Evolutionary conservation across 768 basidiomycete species (phyloP).

Genomic region (Clavaria fumosa): DNA sequence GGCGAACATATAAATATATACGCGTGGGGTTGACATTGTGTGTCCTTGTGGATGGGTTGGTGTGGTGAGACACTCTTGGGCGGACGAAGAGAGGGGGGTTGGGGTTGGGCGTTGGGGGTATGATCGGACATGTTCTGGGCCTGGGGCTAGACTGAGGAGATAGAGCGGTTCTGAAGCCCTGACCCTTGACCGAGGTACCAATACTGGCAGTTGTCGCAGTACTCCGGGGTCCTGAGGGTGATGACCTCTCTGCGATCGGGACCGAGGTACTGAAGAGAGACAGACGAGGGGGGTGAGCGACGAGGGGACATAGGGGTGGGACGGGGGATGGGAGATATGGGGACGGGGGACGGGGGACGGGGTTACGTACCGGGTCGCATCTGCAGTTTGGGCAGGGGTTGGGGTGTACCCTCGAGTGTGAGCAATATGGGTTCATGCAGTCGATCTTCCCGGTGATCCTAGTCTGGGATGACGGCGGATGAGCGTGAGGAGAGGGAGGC

Average conservation of each 20-base stretch:
- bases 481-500: slow-evolving; percentile 6
- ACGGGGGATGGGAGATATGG: slow-evolving; percentile 7
- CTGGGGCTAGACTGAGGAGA: no score
- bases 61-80: no score
- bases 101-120: no score
- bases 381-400: slow-evolving; percentile 23
- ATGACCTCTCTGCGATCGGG: slow-evolving; percentile 55
- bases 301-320: no score
- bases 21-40: no score
- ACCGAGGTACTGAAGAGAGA: slow-evolving; percentile 53
- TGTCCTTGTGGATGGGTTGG: no score
- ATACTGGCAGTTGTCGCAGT: slow-evolving; percentile 42
- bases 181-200: slow-evolving; percentile 38
- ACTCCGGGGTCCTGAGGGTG: slow-evolving; percentile 32
- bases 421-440: slow-evolving; percentile 32
- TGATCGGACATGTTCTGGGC: no score
- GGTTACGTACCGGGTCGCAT: slow-evolving; percentile 33
- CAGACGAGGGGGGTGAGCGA: no score
- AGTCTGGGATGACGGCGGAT: slow-evolving; percentile 33
- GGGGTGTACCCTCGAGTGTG: slow-evolving; percentile 20
- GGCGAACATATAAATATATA: no score
- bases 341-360: slow-evolving; percentile 1
- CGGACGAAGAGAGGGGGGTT: no score
- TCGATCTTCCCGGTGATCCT: slow-evolving; percentile 36
- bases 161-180: no score